Percentiles rank a stretch among this genome's conserved stretches.
phyloP scores from a whole-genome alignment of 768 basidiomycete species.

The Russula earlei region DNA sequence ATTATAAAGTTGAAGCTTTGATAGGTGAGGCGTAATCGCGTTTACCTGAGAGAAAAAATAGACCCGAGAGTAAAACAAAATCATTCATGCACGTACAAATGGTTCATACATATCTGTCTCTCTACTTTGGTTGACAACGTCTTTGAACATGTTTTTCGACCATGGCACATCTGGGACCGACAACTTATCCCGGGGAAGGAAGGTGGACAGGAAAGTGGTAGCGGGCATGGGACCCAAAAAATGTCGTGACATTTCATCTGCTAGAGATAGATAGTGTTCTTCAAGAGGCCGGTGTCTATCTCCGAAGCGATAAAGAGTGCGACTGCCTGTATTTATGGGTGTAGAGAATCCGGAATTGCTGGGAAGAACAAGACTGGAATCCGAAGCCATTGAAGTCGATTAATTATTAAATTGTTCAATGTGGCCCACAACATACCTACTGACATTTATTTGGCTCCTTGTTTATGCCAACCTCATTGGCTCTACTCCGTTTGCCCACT shows the following conservation, averaged over 20 bases:
- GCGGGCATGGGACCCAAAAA: background rate
- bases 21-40: background rate
- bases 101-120: background rate
- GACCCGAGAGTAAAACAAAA: background rate
- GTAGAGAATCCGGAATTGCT: no score
- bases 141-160: no score
- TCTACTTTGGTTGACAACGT: no score
- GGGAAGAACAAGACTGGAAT: no score
- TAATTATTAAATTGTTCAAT: background rate
- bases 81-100: background rate
- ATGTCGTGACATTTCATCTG: background rate
- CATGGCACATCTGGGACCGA: no score
- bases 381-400: no score
- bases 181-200: background rate
- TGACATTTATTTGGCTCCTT: no score
- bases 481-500: no score
- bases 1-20: background rate
- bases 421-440: no score
- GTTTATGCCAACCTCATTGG: no score
- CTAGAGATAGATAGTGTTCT: background rate
- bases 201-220: background rate
- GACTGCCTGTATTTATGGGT: background rate
- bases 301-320: background rate
- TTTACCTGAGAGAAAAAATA: background rate
- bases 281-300: background rate